phyloP scores from a whole-genome alignment of 495 filamentous ascomycete genomes.

The Talaromyces stipitatus region DNA sequence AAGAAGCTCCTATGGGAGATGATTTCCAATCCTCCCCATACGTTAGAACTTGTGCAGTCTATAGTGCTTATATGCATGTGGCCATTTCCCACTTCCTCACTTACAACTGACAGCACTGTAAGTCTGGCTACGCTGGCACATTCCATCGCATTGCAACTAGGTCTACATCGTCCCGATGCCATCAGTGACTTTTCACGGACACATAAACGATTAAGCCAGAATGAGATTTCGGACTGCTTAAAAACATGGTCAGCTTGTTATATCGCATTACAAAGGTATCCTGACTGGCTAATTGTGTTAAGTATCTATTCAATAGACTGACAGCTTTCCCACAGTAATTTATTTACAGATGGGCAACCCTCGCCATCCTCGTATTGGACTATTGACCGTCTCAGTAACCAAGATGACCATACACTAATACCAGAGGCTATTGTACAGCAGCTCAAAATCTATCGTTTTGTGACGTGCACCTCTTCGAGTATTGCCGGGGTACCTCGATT shows the following conservation, averaged over 20 bases:
- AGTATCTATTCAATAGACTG: neutral
- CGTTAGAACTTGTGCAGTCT: slow-evolving; percentile 10
- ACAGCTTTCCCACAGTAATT: neutral
- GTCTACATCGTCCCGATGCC: slow-evolving; percentile 10
- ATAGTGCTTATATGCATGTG: slow-evolving; percentile 12
- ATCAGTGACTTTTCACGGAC: slow-evolving; percentile 13
- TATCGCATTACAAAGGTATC: slow-evolving; percentile 11
- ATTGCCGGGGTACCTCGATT: neutral
- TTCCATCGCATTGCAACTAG: slow-evolving; percentile 10
- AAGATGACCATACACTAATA: slow-evolving; percentile 1
- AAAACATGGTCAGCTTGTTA: slow-evolving; percentile 13
- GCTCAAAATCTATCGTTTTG: slow-evolving; percentile 10
- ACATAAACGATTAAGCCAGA: slow-evolving; percentile 2
- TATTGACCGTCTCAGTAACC: slow-evolving; percentile 9
- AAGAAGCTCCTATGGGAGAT: slow-evolving; percentile 11
- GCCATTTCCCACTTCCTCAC: slow-evolving; percentile 12
- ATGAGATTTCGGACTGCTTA: slow-evolving; percentile 7
- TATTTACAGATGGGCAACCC: slow-evolving; percentile 1
- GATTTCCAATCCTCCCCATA: slow-evolving; percentile 12
- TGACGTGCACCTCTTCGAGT: slow-evolving; percentile 1
- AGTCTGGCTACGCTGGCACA: slow-evolving; percentile 8
- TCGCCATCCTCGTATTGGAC: slow-evolving; percentile 3
- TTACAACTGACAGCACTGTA: slow-evolving; percentile 9
- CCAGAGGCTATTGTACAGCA: slow-evolving; percentile 7
- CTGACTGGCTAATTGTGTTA: no score